Evolutionary conservation across 2,329 filamentous ascomycete species (phyloP), one percentile per base, ranked within the genome.

Genomic region (Phoma sp.): DNA sequence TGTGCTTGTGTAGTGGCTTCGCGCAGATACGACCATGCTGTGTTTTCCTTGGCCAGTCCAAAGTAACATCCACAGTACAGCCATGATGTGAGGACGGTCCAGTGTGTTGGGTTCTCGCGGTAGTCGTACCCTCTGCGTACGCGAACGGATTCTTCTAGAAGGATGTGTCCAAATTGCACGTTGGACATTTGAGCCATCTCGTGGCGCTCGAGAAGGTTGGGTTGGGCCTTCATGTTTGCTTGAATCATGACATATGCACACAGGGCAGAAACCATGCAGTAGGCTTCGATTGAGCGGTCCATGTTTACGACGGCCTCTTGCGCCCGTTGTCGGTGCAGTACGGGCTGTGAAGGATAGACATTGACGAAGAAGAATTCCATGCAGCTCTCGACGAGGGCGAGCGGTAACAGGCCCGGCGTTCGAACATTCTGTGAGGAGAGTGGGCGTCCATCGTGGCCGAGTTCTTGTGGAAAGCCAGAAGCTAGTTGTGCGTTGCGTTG

Each of bases 261-360:
- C 4, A 82, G 65, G 11, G 78, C 76, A 1, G 81, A 80, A 5
- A 87, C 72, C 42, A 84, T 78, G 65, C 83, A 86, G 47, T 87
- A 82, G 5, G 85, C 81, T 55, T 86, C 85, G 26, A 83, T 71
- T 12, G 78, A 73, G 57, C 74, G 66, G 74, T 82, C 78, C 67
- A 84, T 83, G 60, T 76, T 77, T 38, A 80, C 76, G 38, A 85
- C 76, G 7, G 77, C 77, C 37, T 85, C 82, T 66, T 84, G 84
- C 47, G 80, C 74, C 46, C 74, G 75, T 55, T 76, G 72, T 32
- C 76, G 76, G 59, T 86, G 82, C 7, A 87, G 71, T 4, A 87
- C 78, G 1, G 85, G 85, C 77, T 86, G 84, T 46, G 84, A 84
- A n/a, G 84, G 84, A 60, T 87, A 87, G 47, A 87, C 80, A 66